phyloP scores from a whole-genome alignment of 2,329 filamentous ascomycete species.

The Teratosphaeria epicoccoides region DNA sequence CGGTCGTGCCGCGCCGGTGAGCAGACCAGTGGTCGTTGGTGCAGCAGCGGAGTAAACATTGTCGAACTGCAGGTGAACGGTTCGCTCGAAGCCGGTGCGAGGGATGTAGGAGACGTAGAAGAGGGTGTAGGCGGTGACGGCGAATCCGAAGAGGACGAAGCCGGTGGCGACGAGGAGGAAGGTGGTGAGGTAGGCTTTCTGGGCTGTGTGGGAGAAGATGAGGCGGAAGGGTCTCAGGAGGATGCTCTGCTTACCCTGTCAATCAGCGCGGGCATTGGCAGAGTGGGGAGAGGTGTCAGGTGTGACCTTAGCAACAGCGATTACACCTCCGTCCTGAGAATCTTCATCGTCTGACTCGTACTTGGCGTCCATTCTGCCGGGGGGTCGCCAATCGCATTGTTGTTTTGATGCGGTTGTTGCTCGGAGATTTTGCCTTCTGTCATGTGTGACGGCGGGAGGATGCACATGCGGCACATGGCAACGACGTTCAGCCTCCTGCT shows the following conservation, averaged over 20 bases:
- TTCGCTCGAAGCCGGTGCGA: constrained; percentile 50
- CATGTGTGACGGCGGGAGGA: neutral
- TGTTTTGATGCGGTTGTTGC: too few relatives aligned
- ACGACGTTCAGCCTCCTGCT: neutral
- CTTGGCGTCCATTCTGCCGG: neutral
- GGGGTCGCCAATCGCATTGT: neutral
- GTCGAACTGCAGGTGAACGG: constrained; percentile 57
- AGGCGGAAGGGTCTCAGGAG: constrained; percentile 44
- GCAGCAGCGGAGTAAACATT: constrained; percentile 25
- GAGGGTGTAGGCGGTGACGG: constrained; percentile 50
- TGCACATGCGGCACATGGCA: neutral
- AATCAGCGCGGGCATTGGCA: neutral
- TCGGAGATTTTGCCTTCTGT: neutral
- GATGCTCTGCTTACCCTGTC: constrained; percentile 34
- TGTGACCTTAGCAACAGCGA: neutral
- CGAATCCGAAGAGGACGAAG: constrained; percentile 45
- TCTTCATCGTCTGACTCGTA: neutral
- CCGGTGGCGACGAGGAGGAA: constrained; percentile 44
- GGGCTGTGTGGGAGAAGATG: constrained; percentile 50
- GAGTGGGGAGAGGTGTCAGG: neutral
- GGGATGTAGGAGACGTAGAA: constrained; percentile 64
- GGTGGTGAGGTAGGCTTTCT: constrained; percentile 53
- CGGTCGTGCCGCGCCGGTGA: neutral
- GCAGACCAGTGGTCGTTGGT: constrained; percentile 1
- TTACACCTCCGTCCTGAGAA: neutral